Percentiles rank a stretch among this genome's conserved stretches.
Evolutionary conservation across 78 protist species (phyloP).

Genomic region (Planoprotostelium fungivorum): DNA sequence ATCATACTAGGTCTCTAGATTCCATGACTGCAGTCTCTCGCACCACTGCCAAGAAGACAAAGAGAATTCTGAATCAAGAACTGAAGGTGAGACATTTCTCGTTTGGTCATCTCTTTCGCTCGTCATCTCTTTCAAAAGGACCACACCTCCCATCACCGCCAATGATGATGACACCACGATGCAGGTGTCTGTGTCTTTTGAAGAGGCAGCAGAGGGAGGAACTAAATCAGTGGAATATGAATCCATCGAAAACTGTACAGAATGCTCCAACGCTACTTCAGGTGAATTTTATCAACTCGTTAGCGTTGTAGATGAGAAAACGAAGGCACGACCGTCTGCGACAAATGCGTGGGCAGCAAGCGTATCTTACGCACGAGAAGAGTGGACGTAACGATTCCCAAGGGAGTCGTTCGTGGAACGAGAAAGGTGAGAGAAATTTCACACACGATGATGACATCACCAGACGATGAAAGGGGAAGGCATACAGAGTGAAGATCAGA

Average conservation of each 20-base stretch:
- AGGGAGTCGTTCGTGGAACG: neutral
- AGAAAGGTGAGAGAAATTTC: neutral
- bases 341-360: neutral
- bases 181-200: neutral
- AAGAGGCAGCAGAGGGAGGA: neutral
- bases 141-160: too few species aligned
- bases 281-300: neutral
- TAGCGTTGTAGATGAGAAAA: neutral
- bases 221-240: neutral
- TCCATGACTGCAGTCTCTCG: neutral
- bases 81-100: neutral
- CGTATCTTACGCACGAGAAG: neutral
- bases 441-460: too few species aligned
- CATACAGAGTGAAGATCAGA: neutral
- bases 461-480: neutral
- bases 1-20: neutral
- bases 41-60: neutral
- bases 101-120: too few species aligned
- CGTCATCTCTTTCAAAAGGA: too few species aligned
- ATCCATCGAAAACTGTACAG: neutral
- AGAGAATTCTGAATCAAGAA: neutral
- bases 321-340: neutral
- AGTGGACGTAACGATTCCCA: neutral
- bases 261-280: neutral
- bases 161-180: neutral